Base-by-base conservation (phyloP, 192 early-diverging fungal genomes). In the Coemansia sp. region DNA sequence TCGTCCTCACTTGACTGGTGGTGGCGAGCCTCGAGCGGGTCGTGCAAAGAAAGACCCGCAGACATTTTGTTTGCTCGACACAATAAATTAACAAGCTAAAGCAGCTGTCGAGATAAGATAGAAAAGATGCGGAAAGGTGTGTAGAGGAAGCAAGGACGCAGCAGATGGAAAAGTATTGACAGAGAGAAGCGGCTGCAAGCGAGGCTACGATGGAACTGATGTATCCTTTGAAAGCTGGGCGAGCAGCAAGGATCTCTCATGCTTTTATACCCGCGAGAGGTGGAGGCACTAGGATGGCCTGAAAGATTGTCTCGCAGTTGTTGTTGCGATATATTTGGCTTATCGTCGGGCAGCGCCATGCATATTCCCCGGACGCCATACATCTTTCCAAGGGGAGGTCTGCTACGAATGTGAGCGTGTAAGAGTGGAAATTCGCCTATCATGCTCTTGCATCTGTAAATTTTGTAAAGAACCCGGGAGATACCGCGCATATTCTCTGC, bases 21-120 rank as follows among this genome's bases (percentile, higher is more conserved):
- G 42, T 40, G 20, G 46, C 22, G 46, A 7, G 46, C 31, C 22
- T 58, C 31, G 9, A 69, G 68, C 32, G 68, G 68, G 48, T 66
- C 68, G 45, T 61, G 60, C 22, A 70, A 36, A 55, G 67, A 64
- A 29, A 13, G 32, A 41, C 27, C 51, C 17, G 64, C 40, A 32
- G 71, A 73, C 60, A 65, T 67, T 65, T 8, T 11, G 24, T 42
- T 8, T 62, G 13, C 42, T 44, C 42, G 53, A 56, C 20, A 10
- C 19, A 29, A 53, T 29, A 31, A 19, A 41, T 61, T 38, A 56
- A 44, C 13, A 29, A 61, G 39, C 39, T 40, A 40, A 24, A 24
- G 24, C 24, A 24, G 24, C 24, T 24, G 24, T 24, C 24, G 39
- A 40, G 39, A 40, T 40, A 40, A 11, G 11, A 17, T 24, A 20